Evolutionary conservation across 116 monocot genomes (phyloP).

Genomic region (Posidonia oceanica): DNA sequence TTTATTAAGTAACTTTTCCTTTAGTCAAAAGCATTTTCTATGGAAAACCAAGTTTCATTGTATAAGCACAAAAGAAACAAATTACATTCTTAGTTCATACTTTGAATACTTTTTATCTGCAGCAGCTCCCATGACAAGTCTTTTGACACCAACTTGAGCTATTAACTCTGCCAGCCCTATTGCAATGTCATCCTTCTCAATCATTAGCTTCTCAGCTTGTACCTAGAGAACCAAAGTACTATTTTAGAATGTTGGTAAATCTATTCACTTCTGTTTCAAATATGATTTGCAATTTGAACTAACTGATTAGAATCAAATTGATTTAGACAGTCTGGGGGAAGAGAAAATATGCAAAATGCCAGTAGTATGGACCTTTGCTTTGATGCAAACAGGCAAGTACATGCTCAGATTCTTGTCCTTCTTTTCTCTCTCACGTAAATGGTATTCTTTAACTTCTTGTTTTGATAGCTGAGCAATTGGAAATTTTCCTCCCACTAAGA

Average conservation of each 20-base stretch:
- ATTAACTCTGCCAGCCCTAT: conserved; percentile 38
- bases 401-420: conserved; percentile 8
- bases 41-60: too few species aligned
- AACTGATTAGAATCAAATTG: too few species aligned
- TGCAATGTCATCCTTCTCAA: conserved; percentile 31
- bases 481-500: conserved; percentile 19
- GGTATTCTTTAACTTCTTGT: conserved; percentile 17
- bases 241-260: background rate
- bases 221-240: conserved; percentile 13
- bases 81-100: background rate
- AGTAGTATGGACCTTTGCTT: background rate
- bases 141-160: conserved; percentile 22
- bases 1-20: background rate
- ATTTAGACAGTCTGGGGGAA: too few species aligned
- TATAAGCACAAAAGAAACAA: background rate
- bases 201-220: conserved; percentile 25
- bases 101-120: conserved; percentile 18
- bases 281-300: too few species aligned
- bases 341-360: background rate
- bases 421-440: conserved; percentile 11
- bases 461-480: conserved; percentile 5
- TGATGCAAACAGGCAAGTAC: conserved; percentile 8
- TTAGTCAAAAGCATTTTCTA: background rate
- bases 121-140: conserved; percentile 38
- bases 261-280: background rate